These are phyloP conservation scores for Eucalyptus sp. DNA, from an alignment of 345 rosid species.

Conservation along the genomic window DNA sequence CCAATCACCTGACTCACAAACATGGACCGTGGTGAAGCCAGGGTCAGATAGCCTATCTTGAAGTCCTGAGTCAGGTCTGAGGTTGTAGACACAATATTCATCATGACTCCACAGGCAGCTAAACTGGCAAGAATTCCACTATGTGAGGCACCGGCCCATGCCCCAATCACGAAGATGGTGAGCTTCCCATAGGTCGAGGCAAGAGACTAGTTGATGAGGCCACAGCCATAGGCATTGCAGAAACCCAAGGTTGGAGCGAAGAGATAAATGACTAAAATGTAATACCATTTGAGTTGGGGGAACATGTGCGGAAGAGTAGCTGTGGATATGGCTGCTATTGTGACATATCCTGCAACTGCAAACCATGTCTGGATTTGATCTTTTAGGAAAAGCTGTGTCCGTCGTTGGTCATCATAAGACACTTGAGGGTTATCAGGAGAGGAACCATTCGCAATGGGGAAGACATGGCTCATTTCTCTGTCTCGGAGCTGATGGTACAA, in stretches of 20 bases:
- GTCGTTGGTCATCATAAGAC: neutral
- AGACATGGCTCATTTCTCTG: neutral
- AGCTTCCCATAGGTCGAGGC: slow-evolving; percentile 1
- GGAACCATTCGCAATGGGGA: neutral
- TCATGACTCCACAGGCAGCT: slow-evolving; percentile 11
- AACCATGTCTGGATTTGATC: slow-evolving; percentile 10
- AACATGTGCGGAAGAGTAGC: neutral
- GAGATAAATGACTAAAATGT: slow-evolving; percentile 9
- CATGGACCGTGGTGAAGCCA: slow-evolving; percentile 15
- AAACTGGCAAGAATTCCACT: slow-evolving; percentile 9
- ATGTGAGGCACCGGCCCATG: slow-evolving; percentile 5
- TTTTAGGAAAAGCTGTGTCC: neutral
- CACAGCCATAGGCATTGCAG: slow-evolving; percentile 12
- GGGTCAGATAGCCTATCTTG: slow-evolving; percentile 9
- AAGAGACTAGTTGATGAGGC: slow-evolving; percentile 10
- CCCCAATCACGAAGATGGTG: slow-evolving; percentile 2
- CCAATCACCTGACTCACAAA: slow-evolving; percentile 17
- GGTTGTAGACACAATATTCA: slow-evolving; percentile 10
- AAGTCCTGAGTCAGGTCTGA: slow-evolving; percentile 9
- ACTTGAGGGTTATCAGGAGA: neutral
- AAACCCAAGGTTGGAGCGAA: neutral
- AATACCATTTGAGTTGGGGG: slow-evolving; percentile 10
- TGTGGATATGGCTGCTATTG: neutral
- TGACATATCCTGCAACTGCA: neutral
- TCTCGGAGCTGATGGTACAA: neutral